Conservation (phyloP, 257 asterid genomes). For the Cordia subcordata region DNA sequence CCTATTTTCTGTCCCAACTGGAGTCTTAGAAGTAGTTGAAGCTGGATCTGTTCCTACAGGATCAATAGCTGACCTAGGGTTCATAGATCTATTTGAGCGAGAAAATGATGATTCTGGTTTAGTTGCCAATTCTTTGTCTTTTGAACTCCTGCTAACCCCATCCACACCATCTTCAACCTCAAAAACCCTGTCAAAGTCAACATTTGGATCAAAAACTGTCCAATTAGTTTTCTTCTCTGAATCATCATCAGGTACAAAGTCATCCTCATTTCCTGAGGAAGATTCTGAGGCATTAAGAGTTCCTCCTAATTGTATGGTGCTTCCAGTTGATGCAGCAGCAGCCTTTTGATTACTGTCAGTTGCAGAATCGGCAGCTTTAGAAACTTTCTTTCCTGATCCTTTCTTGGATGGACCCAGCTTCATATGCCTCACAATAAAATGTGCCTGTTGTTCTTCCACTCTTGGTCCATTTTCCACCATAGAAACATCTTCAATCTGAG, state of each 20-base stretch:
- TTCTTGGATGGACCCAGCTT: constrained; percentile 66
- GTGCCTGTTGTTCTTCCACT: constrained; percentile 64
- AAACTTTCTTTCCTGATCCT: constrained; percentile 50
- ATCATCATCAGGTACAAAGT: constrained; percentile 26
- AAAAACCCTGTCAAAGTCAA: constrained; percentile 21
- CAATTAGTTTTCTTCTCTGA: constrained; percentile 21
- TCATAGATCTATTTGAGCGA: constrained; percentile 11
- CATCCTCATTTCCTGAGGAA: constrained; percentile 15
- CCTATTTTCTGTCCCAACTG: constrained; percentile 28
- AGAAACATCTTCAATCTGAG: constrained; percentile 66
- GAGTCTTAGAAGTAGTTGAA: constrained; percentile 18
- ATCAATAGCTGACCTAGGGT: constrained; percentile 11
- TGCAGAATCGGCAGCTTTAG: constrained; percentile 16
- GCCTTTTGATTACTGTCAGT: constrained; percentile 9
- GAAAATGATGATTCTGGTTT: constrained; percentile 3
- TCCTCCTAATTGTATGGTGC: no score
- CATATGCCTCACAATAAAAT: constrained; percentile 56
- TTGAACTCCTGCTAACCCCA: constrained; percentile 12
- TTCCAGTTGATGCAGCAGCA: no score
- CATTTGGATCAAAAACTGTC: constrained; percentile 28
- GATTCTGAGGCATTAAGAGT: constrained; percentile 7
- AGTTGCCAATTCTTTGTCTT: not conserved
- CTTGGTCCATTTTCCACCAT: constrained; percentile 47
- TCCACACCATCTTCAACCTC: constrained; percentile 18
- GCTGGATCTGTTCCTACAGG: constrained; percentile 13